These are phyloP conservation scores for Naumovozyma castellii DNA, from an alignment of 805 yeast species.

Conservation along the genomic window DNA sequence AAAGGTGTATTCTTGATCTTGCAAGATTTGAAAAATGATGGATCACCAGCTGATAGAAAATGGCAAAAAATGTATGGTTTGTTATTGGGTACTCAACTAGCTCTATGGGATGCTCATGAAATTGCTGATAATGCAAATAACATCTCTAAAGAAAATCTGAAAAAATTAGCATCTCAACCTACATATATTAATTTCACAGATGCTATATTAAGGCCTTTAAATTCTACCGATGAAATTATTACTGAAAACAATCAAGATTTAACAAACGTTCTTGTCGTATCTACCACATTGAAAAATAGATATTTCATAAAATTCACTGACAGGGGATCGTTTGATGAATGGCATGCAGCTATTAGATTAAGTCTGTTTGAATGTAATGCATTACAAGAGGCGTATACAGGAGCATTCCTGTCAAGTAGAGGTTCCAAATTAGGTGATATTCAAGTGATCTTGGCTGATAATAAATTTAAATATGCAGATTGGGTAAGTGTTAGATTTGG, in stretches of 20 bases:
- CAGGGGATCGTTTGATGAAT: constrained; percentile 50
- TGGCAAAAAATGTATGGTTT: constrained; percentile 95
- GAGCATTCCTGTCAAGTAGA: constrained; percentile 83
- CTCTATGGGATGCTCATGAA: constrained; percentile 79
- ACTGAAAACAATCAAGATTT: constrained; percentile 39
- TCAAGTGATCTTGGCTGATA: constrained; percentile 71
- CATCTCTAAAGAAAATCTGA: constrained; percentile 33
- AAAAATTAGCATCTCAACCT: constrained; percentile 62
- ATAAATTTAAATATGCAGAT: constrained; percentile 80
- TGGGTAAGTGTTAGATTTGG: constrained; percentile 95
- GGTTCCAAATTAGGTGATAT: constrained; percentile 85
- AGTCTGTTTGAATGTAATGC: constrained; percentile 72
- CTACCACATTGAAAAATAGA: constrained; percentile 87
- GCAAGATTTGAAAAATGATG: constrained; percentile 72
- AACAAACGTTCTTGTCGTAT: constrained; percentile 73
- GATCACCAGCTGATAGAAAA: constrained; percentile 69
- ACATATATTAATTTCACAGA: constrained; percentile 86
- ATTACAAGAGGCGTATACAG: constrained; percentile 93
- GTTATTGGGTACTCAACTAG: constrained; percentile 80
- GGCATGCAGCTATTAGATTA: constrained; percentile 80
- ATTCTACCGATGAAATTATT: constrained; percentile 48
- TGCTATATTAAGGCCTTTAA: constrained; percentile 70
- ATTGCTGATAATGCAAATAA: constrained; percentile 36
- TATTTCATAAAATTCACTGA: constrained; percentile 71
- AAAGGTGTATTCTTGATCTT: constrained; percentile 71